Conservation (phyloP, 108 stramenopile species). For the Parmales sp. region DNA sequence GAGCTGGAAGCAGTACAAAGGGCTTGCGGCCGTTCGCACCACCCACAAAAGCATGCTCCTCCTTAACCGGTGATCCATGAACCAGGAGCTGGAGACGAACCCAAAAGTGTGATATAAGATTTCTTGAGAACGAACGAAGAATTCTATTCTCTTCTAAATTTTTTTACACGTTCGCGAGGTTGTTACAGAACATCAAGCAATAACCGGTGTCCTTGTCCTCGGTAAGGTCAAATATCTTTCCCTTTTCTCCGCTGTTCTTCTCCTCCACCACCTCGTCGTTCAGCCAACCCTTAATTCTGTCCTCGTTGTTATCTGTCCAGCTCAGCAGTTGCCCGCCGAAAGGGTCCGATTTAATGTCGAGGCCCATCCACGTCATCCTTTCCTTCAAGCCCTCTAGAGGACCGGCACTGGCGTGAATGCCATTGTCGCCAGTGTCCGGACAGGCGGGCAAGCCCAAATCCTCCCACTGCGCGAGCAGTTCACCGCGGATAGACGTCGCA, state of each 20-base stretch:
- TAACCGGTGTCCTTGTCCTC: slow-evolving; percentile 23
- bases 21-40: too few species aligned
- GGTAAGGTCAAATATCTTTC: slow-evolving; percentile 20
- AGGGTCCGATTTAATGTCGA: slow-evolving; percentile 42
- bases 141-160: too few species aligned
- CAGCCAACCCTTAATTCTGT: slow-evolving; percentile 12
- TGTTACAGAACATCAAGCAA: slow-evolving; percentile 11
- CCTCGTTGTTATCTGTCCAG: not conserved
- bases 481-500: slow-evolving; percentile 23
- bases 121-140: too few species aligned
- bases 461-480: slow-evolving; percentile 26
- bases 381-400: slow-evolving; percentile 37
- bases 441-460: slow-evolving; percentile 20
- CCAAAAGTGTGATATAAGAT: too few species aligned
- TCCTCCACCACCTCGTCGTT: slow-evolving; percentile 15
- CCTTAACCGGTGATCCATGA: too few species aligned
- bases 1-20: too few species aligned
- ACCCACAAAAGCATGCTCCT: too few species aligned
- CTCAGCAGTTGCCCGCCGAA: slow-evolving; percentile 12
- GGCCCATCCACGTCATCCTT: slow-evolving; percentile 37
- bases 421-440: slow-evolving; percentile 38
- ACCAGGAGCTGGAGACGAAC: too few species aligned
- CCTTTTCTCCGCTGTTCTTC: slow-evolving; percentile 7
- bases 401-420: slow-evolving; percentile 33
- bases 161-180: too few species aligned